phyloP scores from a whole-genome alignment of 2,329 filamentous ascomycete species.

The Arthrobotrys iridis region DNA sequence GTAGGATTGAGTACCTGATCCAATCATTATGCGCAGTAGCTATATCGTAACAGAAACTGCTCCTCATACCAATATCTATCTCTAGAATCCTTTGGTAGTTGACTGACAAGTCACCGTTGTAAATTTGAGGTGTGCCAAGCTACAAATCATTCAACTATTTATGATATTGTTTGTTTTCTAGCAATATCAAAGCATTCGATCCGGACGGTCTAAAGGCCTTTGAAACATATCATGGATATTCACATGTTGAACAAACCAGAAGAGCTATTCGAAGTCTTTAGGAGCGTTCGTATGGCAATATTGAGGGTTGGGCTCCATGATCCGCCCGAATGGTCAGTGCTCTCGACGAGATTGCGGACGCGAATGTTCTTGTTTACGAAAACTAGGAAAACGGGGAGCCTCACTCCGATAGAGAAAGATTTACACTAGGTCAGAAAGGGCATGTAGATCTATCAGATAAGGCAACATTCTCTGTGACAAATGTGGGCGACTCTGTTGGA shows the following conservation, averaged over 20 bases:
- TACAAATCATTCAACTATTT: not conserved
- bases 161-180: not conserved
- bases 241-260: slow-evolving; percentile 30
- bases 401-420: slow-evolving; percentile 50
- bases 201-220: not conserved
- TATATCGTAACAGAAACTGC: too few relatives aligned
- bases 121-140: too few relatives aligned
- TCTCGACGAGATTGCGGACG: slow-evolving; percentile 18
- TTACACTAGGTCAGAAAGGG: slow-evolving; percentile 22
- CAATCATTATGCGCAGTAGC: too few relatives aligned
- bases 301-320: not conserved
- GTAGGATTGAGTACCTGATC: too few relatives aligned
- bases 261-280: slow-evolving; percentile 13
- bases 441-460: slow-evolving; percentile 24
- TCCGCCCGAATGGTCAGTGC: slow-evolving; percentile 13
- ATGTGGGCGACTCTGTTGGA: not conserved
- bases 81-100: too few relatives aligned
- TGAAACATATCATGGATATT: not conserved
- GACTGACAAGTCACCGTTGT: too few relatives aligned
- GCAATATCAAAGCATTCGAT: not conserved
- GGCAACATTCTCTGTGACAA: slow-evolving; percentile 1
- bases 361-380: slow-evolving; percentile 35
- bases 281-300: slow-evolving; percentile 12
- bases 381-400: slow-evolving; percentile 37
- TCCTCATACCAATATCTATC: too few relatives aligned